Evolutionary conservation across 768 basidiomycete species (phyloP).

Genomic region (Leccinum subgranulosum): DNA sequence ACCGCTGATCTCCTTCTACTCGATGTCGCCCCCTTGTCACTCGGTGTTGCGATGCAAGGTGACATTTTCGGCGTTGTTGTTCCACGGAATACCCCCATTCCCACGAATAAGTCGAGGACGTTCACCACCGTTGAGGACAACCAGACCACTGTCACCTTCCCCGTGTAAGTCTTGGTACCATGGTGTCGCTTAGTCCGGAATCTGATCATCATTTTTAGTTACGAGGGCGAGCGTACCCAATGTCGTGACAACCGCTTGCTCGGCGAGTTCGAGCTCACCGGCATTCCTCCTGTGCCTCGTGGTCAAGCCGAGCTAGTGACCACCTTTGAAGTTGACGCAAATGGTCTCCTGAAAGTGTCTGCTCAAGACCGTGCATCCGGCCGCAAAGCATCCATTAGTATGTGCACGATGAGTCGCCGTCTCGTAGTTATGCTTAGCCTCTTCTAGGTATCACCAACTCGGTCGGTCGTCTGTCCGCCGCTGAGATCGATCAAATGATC

Average conservation of each 20-base stretch:
- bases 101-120: constrained; percentile 97
- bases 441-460: constrained; percentile 91
- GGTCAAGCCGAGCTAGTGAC: constrained; percentile 99
- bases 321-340: constrained; percentile 99
- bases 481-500: constrained; percentile 99
- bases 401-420: constrained; percentile 28
- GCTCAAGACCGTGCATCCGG: constrained; percentile 98
- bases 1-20: constrained; percentile 97
- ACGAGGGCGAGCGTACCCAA: constrained; percentile 99
- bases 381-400: constrained; percentile 97
- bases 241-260: constrained; percentile 99
- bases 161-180: constrained; percentile 59
- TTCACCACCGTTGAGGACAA: constrained; percentile 99
- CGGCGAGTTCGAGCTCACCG: constrained; percentile 98
- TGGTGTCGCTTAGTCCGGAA: not conserved
- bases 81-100: constrained; percentile 98
- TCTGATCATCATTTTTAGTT: constrained; percentile 41
- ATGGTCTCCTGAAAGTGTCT: constrained; percentile 98
- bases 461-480: constrained; percentile 94
- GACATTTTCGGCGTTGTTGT: constrained; percentile 99
- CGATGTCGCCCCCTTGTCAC: constrained; percentile 96
- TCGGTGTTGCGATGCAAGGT: constrained; percentile 99
- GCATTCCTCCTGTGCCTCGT: constrained; percentile 98
- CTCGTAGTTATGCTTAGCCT: constrained; percentile 4
- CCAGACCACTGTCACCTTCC: constrained; percentile 99